A percentile compares a stretch with the other conserved stretches of the same genome.
phyloP scores from a whole-genome alignment of 2,329 filamentous ascomycete genomes.

The Plenodomus lindquistii region DNA sequence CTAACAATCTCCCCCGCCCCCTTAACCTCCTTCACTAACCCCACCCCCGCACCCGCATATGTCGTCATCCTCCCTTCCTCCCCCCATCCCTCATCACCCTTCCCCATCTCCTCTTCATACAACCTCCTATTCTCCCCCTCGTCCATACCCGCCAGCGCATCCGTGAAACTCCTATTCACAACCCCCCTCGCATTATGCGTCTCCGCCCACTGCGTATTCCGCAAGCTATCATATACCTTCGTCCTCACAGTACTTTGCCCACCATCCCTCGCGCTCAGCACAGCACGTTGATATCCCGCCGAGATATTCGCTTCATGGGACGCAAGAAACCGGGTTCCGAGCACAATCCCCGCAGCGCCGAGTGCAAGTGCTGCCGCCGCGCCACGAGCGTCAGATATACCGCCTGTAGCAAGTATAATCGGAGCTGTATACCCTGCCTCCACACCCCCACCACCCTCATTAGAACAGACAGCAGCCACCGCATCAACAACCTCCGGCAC shows the following conservation, averaged over 20 bases:
- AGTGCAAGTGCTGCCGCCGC: constrained; percentile 60
- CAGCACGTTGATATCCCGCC: constrained; percentile 52
- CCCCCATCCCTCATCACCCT: constrained; percentile 58
- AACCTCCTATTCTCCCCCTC: constrained; percentile 51
- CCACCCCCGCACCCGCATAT: constrained; percentile 66
- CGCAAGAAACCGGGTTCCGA: constrained; percentile 69
- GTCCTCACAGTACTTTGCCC: constrained; percentile 56
- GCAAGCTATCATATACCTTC: constrained; percentile 56
- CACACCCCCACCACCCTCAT: constrained; percentile 18
- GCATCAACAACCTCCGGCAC: constrained; percentile 61
- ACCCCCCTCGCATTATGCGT: constrained; percentile 63
- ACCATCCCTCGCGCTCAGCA: constrained; percentile 54
- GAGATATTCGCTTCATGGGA: constrained; percentile 52
- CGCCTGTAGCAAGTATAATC: constrained; percentile 61
- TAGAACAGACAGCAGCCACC: constrained; percentile 33
- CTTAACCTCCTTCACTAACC: constrained; percentile 57
- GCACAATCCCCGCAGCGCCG: constrained; percentile 57
- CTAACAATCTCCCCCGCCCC: constrained; percentile 58
- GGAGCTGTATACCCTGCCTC: constrained; percentile 23
- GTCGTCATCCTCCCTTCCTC: constrained; percentile 58
- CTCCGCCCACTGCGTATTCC: constrained; percentile 63
- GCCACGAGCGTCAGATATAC: constrained; percentile 61
- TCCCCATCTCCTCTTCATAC: constrained; percentile 54
- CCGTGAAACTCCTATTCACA: constrained; percentile 57
- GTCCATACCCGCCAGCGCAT: constrained; percentile 46